Evolutionary conservation across 2,329 filamentous ascomycete species (phyloP), one percentile per base, ranked within the genome.

Genomic region (Triangularia verruculosa): DNA sequence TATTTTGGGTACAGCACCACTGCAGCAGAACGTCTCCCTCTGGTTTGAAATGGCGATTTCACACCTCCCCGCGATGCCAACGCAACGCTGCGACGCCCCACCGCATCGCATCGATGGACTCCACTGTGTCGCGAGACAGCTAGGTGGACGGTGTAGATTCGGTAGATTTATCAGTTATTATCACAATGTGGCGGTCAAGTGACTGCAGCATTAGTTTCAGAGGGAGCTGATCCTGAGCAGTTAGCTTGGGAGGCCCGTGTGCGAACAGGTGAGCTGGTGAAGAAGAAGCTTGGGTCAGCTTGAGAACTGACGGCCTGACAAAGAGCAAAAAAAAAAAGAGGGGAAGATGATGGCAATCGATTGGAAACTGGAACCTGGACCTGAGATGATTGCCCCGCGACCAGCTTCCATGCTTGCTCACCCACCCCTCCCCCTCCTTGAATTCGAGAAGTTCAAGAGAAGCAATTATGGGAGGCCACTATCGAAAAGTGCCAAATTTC

Each of bases 21-120:
- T 52, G 17, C 32, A 24, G 39, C 56, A 58, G 53, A 59, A 60
- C 57, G 64, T 61, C 51, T 47, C 34, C 59, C 53, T 57, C 52
- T 53, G n/a, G 56, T 65, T 59, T 47, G 15, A 22, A 24, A 54
- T 57, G 56, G 17, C 15, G 52, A 13, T 24, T 30, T 51, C 55
- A 61, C 39, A 61, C 47, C 63, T 61, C 61, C 68, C 67, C 64
- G 64, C 64, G 65, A 67, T 69, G 67, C 66, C 67, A 69, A 64
- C 69, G 61, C 69, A 70, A 64, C 65, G 64, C 67, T 69, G 65
- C 66, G 53, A 64, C 58, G 59, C 59, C 62, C 66, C 62, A 67
- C 68, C 27, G 25, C 13, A 52, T 22, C 51, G 25, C 51, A 54
- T 30, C 54, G 24, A 27, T 28, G 39, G 61, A 59, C 64, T 65